Conservation (phyloP, 1,284 basidiomycete species). For the Ceratobasidium sp. region DNA sequence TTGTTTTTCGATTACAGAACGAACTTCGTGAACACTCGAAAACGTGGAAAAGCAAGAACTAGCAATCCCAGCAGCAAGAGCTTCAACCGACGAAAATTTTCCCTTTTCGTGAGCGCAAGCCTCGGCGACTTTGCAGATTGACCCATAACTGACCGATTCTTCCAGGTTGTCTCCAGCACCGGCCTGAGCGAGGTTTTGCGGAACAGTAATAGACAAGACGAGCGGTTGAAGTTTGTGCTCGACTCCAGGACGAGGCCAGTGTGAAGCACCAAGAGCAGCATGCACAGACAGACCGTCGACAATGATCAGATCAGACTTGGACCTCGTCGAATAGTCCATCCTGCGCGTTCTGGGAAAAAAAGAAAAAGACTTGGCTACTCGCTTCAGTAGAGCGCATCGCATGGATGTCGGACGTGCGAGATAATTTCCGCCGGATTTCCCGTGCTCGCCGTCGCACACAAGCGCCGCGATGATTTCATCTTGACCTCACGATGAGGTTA, state of each 20-base stretch:
- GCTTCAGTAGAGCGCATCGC: constrained; percentile 23
- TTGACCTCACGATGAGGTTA: constrained; percentile 15
- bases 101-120: constrained; percentile 52
- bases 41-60: constrained; percentile 60
- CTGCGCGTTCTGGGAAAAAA: background rate
- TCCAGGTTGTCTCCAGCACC: constrained; percentile 70
- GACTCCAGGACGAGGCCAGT: constrained; percentile 49
- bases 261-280: constrained; percentile 48
- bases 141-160: constrained; percentile 72
- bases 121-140: constrained; percentile 60
- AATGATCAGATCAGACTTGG: constrained; percentile 51
- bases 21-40: constrained; percentile 59
- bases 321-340: constrained; percentile 8
- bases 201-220: constrained; percentile 68
- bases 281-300: constrained; percentile 52
- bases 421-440: background rate
- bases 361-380: background rate
- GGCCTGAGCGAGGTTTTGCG: constrained; percentile 67
- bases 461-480: constrained; percentile 8
- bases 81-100: constrained; percentile 61
- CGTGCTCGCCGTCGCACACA: background rate
- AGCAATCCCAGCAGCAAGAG: constrained; percentile 62
- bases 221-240: constrained; percentile 65
- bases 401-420: constrained; percentile 25
- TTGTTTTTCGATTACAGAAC: constrained; percentile 64